Percentiles rank a stretch among this genome's conserved stretches.
These are phyloP conservation scores for Biscogniauxia marginata DNA, from an alignment of 2,329 filamentous ascomycete genomes.

Conservation along the genomic window DNA sequence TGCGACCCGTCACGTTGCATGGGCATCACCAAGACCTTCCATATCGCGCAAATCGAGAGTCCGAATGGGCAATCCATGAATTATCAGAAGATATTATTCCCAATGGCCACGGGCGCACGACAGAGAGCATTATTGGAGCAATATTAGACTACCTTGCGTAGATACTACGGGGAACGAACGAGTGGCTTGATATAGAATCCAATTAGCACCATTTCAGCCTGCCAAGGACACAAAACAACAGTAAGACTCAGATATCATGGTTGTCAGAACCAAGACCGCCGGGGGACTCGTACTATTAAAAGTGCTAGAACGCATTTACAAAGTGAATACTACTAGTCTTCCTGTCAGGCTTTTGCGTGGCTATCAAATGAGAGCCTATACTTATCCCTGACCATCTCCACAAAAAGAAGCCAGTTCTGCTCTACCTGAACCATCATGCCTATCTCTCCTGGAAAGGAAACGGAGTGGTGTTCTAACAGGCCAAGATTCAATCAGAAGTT, in stretches of 20 bases:
- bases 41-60: neutral
- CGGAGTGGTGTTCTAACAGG: constrained; percentile 19
- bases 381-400: constrained; percentile 21
- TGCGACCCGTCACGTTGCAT: neutral
- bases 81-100: neutral
- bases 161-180: neutral
- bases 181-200: neutral
- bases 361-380: constrained; percentile 24
- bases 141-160: neutral
- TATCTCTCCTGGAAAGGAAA: constrained; percentile 15
- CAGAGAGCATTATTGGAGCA: neutral
- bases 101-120: neutral
- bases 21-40: neutral
- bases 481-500: constrained; percentile 13
- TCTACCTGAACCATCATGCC: constrained; percentile 16
- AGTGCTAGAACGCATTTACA: constrained; percentile 34
- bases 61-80: neutral
- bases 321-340: constrained; percentile 34
- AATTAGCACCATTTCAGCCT: neutral
- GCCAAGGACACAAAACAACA: neutral
- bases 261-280: constrained; percentile 1
- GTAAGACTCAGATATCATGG: neutral
- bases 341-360: constrained; percentile 24
- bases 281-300: constrained; percentile 31
- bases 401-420: constrained; percentile 17